phyloP scores from a whole-genome alignment of 768 basidiomycete species.

The Kwoniella dendrophila region DNA sequence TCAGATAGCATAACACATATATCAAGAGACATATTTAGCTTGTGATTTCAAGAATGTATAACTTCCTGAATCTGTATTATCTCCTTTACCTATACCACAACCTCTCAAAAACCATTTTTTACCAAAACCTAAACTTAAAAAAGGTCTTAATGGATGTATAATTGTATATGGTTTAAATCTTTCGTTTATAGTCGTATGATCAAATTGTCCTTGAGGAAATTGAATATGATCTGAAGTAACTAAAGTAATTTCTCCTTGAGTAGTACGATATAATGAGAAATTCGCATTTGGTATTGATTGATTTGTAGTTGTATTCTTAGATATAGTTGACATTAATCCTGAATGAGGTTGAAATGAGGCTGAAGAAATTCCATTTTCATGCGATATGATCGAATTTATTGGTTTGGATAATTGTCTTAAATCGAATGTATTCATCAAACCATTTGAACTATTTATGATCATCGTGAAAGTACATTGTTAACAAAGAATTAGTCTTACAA shows the following conservation, averaged over 20 bases:
- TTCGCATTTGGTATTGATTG: slow-evolving; percentile 6
- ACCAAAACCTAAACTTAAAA: slow-evolving; percentile 39
- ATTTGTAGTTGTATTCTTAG: slow-evolving; percentile 8
- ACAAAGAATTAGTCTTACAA: neutral
- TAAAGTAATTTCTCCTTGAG: slow-evolving; percentile 6
- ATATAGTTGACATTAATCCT: slow-evolving; percentile 42
- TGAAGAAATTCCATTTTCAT: slow-evolving; percentile 31
- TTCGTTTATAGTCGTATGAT: neutral
- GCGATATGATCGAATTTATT: slow-evolving; percentile 27
- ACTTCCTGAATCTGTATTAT: slow-evolving; percentile 46
- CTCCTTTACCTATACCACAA: slow-evolving; percentile 39
- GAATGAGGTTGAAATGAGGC: slow-evolving; percentile 49
- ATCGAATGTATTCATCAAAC: slow-evolving; percentile 43
- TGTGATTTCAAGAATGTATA: slow-evolving; percentile 41
- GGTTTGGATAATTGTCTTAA: slow-evolving; percentile 30
- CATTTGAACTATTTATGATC: slow-evolving; percentile 31
- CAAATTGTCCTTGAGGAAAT: slow-evolving; percentile 19
- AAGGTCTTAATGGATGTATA: slow-evolving; percentile 44
- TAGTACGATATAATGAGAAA: slow-evolving; percentile 31
- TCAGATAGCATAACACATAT: neutral
- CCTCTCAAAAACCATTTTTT: slow-evolving; percentile 33
- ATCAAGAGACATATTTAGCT: neutral
- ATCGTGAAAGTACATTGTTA: slow-evolving; percentile 3
- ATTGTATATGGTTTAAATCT: slow-evolving; percentile 36
- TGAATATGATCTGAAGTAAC: slow-evolving; percentile 30